phyloP scores from a whole-genome alignment of 2,329 filamentous ascomycete genomes.

The Pseudogymnoascus sp. region DNA sequence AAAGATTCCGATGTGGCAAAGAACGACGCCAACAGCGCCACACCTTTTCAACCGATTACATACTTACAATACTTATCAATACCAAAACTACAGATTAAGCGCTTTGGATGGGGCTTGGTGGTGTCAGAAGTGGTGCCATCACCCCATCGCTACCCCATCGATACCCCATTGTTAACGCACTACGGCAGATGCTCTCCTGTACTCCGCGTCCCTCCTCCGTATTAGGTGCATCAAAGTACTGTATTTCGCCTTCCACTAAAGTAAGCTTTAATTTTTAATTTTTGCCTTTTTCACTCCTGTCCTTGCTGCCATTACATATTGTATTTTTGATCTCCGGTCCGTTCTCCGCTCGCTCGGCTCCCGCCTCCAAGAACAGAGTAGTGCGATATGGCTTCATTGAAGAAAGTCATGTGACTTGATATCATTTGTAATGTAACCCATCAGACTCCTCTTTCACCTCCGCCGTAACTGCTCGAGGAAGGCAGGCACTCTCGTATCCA shows the following conservation, averaged over 20 bases:
- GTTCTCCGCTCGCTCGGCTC: neutral
- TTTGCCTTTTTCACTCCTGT: neutral
- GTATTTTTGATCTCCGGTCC: neutral
- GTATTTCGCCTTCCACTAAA: neutral
- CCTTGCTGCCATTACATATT: neutral
- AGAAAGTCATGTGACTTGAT: constrained; percentile 1
- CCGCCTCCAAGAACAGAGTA: neutral
- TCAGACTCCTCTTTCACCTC: neutral
- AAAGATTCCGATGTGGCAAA: neutral
- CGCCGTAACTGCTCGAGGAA: neutral
- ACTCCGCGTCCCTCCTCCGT: neutral
- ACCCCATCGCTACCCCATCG: too few relatives aligned
- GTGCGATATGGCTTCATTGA: neutral
- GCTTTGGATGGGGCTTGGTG: neutral
- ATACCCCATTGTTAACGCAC: neutral
- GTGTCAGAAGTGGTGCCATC: neutral
- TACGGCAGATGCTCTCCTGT: neutral
- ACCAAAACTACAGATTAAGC: neutral
- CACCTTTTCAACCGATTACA: neutral
- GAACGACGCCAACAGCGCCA: neutral
- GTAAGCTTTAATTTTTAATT: constrained; percentile 3
- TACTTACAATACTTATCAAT: neutral
- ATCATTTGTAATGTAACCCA: neutral
- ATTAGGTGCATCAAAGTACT: neutral
- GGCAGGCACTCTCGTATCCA: constrained; percentile 38